Percentiles rank a stretch among this genome's conserved stretches.
Evolutionary conservation across 2,329 filamentous ascomycete genomes (phyloP).

Genomic region (Fusarium irregulare): DNA sequence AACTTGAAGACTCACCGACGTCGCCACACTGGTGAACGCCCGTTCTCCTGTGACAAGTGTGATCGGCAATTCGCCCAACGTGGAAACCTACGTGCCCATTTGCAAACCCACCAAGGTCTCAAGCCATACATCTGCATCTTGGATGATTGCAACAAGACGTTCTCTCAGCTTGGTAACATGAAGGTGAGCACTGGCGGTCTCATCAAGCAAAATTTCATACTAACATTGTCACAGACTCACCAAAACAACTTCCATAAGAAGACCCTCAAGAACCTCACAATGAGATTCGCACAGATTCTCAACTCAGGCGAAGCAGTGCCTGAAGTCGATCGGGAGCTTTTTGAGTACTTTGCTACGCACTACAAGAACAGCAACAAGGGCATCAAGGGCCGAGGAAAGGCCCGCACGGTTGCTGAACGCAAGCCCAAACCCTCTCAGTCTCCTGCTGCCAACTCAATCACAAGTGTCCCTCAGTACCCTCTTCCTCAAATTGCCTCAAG

Average conservation of each 20-base stretch:
- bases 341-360: constrained; percentile 85
- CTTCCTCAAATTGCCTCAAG: constrained; percentile 45
- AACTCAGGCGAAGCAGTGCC: constrained; percentile 68
- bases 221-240: constrained; percentile 70
- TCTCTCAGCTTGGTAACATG: constrained; percentile 90
- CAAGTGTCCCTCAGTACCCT: constrained; percentile 39
- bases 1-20: constrained; percentile 94
- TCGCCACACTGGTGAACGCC: constrained; percentile 87
- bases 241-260: constrained; percentile 92
- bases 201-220: neutral
- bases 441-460: constrained; percentile 31
- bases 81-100: constrained; percentile 86
- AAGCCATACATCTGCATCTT: constrained; percentile 86
- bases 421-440: constrained; percentile 48
- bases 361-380: constrained; percentile 99
- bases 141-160: constrained; percentile 86
- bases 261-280: constrained; percentile 76
- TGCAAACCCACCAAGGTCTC: constrained; percentile 79
- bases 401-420: constrained; percentile 69
- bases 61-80: constrained; percentile 86
- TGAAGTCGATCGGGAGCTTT: constrained; percentile 77
- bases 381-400: constrained; percentile 94
- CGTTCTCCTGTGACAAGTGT: constrained; percentile 83
- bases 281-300: constrained; percentile 72
- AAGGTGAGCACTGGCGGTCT: constrained; percentile 69